Conservation (phyloP, 2,329 filamentous ascomycete genomes). For the Aspergillus nomiae region DNA sequence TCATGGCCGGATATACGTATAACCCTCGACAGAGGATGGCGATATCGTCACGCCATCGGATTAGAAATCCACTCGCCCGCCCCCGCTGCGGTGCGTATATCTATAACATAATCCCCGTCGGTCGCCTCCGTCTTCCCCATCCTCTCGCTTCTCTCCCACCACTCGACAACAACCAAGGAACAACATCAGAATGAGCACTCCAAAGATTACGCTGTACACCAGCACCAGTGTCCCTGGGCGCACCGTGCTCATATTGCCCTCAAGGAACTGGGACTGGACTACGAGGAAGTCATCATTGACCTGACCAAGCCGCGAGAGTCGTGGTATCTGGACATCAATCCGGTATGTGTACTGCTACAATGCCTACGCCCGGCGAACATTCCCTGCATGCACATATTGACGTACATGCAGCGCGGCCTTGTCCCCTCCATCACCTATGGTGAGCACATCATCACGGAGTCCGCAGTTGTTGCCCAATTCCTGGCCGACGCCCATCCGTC, state of each 20-base stretch:
- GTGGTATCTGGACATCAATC: conserved; percentile 77
- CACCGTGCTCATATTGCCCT: conserved; percentile 75
- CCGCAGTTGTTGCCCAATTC: conserved; percentile 72
- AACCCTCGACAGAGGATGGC: too few relatives aligned
- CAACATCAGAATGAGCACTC: conserved; percentile 30
- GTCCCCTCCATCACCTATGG: conserved; percentile 71
- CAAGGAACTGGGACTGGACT: conserved; percentile 65
- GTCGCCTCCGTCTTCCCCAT: neutral
- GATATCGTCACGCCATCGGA: neutral
- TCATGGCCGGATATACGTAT: too few relatives aligned
- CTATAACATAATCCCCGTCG: neutral
- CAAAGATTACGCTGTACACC: conserved; percentile 69
- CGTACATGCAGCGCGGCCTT: conserved; percentile 60
- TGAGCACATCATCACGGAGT: conserved; percentile 73
- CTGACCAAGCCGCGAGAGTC: conserved; percentile 66
- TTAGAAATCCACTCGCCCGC: conserved; percentile 1
- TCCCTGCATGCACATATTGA: neutral
- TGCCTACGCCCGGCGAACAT: neutral
- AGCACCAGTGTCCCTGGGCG: conserved; percentile 70
- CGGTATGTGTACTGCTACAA: conserved; percentile 43
- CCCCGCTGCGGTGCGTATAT: neutral
- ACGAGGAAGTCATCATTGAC: conserved; percentile 73
- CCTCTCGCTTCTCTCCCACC: neutral
- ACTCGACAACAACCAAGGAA: neutral
- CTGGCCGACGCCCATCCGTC: conserved; percentile 69